These are phyloP conservation scores for Cyberlindnera euphorbiae DNA, from an alignment of 805 yeast species.

Conservation along the genomic window DNA sequence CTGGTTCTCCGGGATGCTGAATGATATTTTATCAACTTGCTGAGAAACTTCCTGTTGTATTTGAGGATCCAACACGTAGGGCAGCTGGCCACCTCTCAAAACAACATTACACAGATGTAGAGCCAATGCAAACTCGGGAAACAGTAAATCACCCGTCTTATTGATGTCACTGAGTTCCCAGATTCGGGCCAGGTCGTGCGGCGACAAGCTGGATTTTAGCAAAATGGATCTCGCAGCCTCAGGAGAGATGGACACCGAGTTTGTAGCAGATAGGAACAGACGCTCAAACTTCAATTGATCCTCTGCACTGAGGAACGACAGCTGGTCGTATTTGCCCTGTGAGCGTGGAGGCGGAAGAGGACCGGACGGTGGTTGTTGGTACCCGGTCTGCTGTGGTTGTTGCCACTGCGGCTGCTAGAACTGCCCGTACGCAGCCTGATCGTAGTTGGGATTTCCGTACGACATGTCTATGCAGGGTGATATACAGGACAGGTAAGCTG, in stretches of 20 bases:
- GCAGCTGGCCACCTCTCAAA: conserved; percentile 73
- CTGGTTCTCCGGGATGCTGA: conserved; percentile 57
- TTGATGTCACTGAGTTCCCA: conserved; percentile 90
- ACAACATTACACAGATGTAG: conserved; percentile 79
- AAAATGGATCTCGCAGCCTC: conserved; percentile 74
- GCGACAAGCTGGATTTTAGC: conserved; percentile 71
- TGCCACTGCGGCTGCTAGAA: conserved; percentile 1
- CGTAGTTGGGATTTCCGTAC: too few relatives aligned
- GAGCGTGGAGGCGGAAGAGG: not conserved
- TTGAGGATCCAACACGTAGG: conserved; percentile 62
- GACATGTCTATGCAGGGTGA: too few relatives aligned
- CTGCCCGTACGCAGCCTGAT: not conserved
- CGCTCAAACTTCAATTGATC: conserved; percentile 85
- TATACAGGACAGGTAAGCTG: too few relatives aligned
- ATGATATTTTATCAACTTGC: conserved; percentile 81
- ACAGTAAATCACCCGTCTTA: conserved; percentile 76
- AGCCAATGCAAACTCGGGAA: conserved; percentile 93
- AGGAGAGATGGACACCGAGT: conserved; percentile 52
- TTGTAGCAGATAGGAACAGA: conserved; percentile 75
- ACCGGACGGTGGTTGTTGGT: not conserved
- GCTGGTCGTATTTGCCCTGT: conserved; percentile 34
- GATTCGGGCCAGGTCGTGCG: conserved; percentile 73
- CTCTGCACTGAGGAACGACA: conserved; percentile 75
- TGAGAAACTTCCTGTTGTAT: conserved; percentile 79
- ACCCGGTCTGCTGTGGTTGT: conserved; percentile 6